Evolutionary conservation across 768 basidiomycete species (phyloP), one percentile per base, ranked within the genome.

Genomic region (Phlegmacium glaucopus): DNA sequence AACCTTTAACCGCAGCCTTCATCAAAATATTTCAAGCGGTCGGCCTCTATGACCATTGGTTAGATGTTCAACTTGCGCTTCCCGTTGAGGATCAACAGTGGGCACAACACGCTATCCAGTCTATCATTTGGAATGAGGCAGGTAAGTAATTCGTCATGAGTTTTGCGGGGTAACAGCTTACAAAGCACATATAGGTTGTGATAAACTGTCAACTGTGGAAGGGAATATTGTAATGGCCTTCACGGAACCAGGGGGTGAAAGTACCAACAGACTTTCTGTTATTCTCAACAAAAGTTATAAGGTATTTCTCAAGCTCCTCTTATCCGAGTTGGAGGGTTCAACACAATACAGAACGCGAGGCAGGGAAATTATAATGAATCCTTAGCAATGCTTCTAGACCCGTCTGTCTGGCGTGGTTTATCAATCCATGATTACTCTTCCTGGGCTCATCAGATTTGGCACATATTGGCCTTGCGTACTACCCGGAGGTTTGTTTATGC

Each of bases 361-460:
- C 81, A 83, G 64, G 90, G 90, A 12, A 63, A 73, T 8, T 87
- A 85, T 58, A 69, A 77, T 44, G 73, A 80, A 49, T 80, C 82
- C 6, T 63, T 92, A 35, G 66, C 77, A 16, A 68, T 78, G 34
- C 73, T 93, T 10, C 67, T 92, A 9, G 80, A 86, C 47, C 82
- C 86, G 1, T 68, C 75, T 26, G 78, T 83, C 12, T 93, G 90
- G 90, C 67, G 73, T 2, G 80, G 83, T 6, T 66, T 93, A 39
- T 74, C 74, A 10, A 61, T 87, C 15, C 68, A 75, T 30, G 83
- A 86, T 60, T 87, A 87, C 61, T 66, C 70, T n/a, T 66, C 73
- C 28, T 93, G 91, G 90, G 82, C 85, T 15, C 70, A 74, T 40
- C 78, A 85, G 59, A 75, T 91, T 38, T 93, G 90, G 91, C 80